Evolutionary conservation across 73 alveolate genomes (phyloP), one percentile per base, ranked within the genome.

Genomic region (Uronychia setigera): DNA sequence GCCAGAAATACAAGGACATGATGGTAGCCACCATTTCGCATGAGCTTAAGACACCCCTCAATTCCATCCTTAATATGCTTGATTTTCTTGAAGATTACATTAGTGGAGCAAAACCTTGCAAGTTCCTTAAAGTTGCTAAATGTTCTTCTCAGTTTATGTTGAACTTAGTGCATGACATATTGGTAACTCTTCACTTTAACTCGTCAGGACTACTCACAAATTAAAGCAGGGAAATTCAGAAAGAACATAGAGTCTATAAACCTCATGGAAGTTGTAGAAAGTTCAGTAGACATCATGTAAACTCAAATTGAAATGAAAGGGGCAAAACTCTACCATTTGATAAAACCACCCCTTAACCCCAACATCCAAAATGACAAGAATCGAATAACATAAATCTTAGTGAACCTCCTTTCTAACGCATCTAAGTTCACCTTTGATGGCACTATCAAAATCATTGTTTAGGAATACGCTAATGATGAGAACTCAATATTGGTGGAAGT

Each of bases 41-140:
- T 85, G 95, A 90, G 60, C 60, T 83, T 77, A 78, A 91, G 46
- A 90, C 92, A 26, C 95, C 95, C 0, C 77, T 90, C 11, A 90
- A 90, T 35, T 76, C 92, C 1, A 80, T 90, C 1, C 58, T 85
- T 35, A 35, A 84, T 35, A 78, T 80, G 88, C 82, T 60, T 80
- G 58, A 80, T 30, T 33, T 81, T 29, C 33, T 75, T 29, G 84
- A 85, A 31, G 30, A 35, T n/a, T 35, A 77, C 78, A 60, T 31
- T 33, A 35, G 0, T 60, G 85, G 31, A 9, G 60, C 75, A 27
- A 27, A 57, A 27, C 76, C 80, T 29, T 80, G 78, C 30, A n/a
- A 57, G 75, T 90, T 13, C 32, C 35, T 85, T 32, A n/a, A 27
- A 14, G 80, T 85, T 26, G 90, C 90, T 27, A 80, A 33, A 77